Conservation (phyloP, 1,139 yeast species). For the Yamadazyma buinensis region DNA sequence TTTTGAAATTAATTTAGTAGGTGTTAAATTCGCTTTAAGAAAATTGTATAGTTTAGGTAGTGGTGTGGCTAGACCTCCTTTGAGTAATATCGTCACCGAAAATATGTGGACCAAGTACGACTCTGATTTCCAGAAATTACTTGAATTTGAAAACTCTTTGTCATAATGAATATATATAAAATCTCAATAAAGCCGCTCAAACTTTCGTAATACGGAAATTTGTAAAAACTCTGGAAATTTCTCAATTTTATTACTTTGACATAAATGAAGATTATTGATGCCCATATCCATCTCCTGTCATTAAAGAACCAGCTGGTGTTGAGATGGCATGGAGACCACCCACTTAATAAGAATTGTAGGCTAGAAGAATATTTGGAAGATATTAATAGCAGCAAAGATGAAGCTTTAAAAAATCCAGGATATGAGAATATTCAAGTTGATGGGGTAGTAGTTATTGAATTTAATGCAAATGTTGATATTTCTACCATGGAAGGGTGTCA, state of each 20-base stretch:
- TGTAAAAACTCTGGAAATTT: too few species aligned
- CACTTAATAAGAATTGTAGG: constrained; percentile 12
- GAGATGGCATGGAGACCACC: constrained; percentile 16
- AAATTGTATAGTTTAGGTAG: constrained; percentile 17
- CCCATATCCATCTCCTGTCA: constrained; percentile 16
- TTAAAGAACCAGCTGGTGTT: constrained; percentile 10
- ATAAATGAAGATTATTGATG: constrained; percentile 13
- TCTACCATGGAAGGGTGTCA: constrained; percentile 11
- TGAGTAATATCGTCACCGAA: constrained; percentile 10
- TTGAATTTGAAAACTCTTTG: constrained; percentile 9
- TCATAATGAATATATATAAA: too few species aligned
- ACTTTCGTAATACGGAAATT: too few species aligned
- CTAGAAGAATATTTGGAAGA: constrained; percentile 13
- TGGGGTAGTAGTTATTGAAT: constrained; percentile 14
- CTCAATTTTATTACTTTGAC: too few species aligned
- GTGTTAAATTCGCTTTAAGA: constrained; percentile 33
- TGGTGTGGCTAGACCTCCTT: constrained; percentile 18
- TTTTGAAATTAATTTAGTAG: constrained; percentile 39
- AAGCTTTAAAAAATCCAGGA: too few species aligned
- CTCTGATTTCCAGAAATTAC: constrained; percentile 10
- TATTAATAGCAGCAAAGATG: too few species aligned
- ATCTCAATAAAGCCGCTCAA: too few species aligned
- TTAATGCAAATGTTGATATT: constrained; percentile 5
- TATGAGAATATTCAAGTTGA: constrained; percentile 11
- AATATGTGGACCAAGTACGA: constrained; percentile 13